Conservation (phyloP, 176 grass and related monocot species). For the Metroxylon sagu region DNA sequence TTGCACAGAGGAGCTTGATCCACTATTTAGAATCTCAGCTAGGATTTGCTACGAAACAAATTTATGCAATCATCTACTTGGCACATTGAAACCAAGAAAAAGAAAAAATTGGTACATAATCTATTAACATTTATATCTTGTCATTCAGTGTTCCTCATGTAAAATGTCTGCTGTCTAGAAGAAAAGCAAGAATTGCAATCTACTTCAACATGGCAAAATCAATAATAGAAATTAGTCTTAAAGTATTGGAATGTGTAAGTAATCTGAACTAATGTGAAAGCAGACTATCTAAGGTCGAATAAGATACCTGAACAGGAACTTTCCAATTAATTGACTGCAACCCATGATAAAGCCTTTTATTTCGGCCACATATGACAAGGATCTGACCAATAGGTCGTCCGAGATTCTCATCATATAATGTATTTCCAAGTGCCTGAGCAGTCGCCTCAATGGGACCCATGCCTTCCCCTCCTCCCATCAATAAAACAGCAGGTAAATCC, state of each 20-base stretch:
- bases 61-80: too few relatives aligned
- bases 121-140: too few relatives aligned
- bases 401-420: conserved; percentile 62
- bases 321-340: conserved; percentile 81
- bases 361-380: conserved; percentile 88
- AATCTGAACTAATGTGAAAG: conserved; percentile 5
- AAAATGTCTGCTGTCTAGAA: too few relatives aligned
- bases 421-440: conserved; percentile 62
- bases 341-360: conserved; percentile 60
- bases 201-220: too few relatives aligned
- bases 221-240: too few relatives aligned
- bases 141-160: too few relatives aligned
- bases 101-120: too few relatives aligned
- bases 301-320: conserved; percentile 77
- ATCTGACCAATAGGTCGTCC: conserved; percentile 66
- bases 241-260: neutral
- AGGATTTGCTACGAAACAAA: too few relatives aligned
- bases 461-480: conserved; percentile 98
- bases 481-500: conserved; percentile 67
- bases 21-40: too few relatives aligned
- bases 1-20: too few relatives aligned
- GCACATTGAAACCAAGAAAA: too few relatives aligned
- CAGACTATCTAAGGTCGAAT: conserved; percentile 1
- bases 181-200: too few relatives aligned
- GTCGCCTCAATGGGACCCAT: conserved; percentile 99